Conservation (phyloP, 2,329 filamentous ascomycete genomes). For the Botrytis galanthina region DNA sequence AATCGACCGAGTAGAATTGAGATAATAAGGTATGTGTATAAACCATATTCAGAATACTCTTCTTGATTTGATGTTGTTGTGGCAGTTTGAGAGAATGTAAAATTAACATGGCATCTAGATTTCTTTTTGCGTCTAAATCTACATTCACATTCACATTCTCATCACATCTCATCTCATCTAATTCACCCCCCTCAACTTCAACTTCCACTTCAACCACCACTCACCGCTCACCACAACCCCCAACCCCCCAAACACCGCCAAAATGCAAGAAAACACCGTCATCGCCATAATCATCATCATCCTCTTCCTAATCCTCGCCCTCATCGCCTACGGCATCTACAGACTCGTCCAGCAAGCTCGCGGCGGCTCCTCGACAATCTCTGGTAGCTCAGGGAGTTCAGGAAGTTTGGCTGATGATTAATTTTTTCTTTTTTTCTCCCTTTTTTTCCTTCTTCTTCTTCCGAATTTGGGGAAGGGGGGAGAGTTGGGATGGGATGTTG, state of each 20-base stretch:
- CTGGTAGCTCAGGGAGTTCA: constrained; percentile 24
- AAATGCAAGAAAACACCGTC: constrained; percentile 64
- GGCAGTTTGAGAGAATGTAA: neutral
- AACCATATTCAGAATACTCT: neutral
- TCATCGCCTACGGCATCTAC: constrained; percentile 63
- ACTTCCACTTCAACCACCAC: neutral
- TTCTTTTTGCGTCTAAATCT: neutral
- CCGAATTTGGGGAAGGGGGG: neutral
- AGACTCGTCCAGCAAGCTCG: constrained; percentile 53
- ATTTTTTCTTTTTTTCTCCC: neutral
- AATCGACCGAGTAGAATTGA: neutral
- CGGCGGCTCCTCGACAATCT: constrained; percentile 24
- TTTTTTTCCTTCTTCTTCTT: no score
- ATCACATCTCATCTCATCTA: neutral
- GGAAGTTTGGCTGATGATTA: constrained; percentile 36
- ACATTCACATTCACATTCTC: neutral
- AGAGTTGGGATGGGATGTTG: neutral
- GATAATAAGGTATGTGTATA: neutral
- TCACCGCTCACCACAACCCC: neutral
- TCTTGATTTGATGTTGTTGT: neutral
- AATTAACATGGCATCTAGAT: neutral
- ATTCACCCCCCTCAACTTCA: neutral
- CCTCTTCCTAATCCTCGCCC: constrained; percentile 60
- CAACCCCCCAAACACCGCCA: constrained; percentile 34
- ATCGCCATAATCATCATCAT: constrained; percentile 68